These are phyloP conservation scores for Davidsoniella virescens DNA, from an alignment of 2,329 filamentous ascomycete species.

Conservation along the genomic window DNA sequence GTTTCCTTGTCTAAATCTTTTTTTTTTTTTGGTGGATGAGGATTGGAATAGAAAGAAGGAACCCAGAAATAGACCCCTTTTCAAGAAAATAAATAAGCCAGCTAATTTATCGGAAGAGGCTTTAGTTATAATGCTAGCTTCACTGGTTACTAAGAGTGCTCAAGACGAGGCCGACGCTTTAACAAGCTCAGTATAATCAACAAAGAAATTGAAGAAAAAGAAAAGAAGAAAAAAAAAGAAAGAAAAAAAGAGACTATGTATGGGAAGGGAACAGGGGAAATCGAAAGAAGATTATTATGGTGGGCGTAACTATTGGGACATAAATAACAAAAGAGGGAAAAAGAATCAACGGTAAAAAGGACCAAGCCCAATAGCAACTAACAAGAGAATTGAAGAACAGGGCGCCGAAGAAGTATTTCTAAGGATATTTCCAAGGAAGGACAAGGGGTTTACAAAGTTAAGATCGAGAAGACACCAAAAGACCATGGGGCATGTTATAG, in stretches of 20 bases:
- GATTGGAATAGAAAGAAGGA: not conserved
- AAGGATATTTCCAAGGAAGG: not conserved
- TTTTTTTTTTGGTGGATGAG: not conserved
- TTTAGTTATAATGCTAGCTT: too few relatives aligned
- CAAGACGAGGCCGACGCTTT: not conserved
- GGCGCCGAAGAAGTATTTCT: not conserved
- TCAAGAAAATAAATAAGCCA: too few relatives aligned
- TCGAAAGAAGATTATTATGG: conserved; percentile 2
- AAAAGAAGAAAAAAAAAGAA: not conserved
- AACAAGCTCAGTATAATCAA: not conserved
- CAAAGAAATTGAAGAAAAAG: not conserved
- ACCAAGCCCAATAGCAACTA: not conserved
- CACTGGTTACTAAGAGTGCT: not conserved
- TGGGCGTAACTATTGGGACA: conserved; percentile 5
- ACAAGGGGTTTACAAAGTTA: not conserved
- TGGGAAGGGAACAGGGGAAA: conserved; percentile 10
- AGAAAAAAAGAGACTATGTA: not conserved
- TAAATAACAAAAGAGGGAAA: conserved; percentile 9
- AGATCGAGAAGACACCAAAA: not conserved
- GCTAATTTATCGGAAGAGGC: too few relatives aligned
- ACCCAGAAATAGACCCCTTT: not conserved
- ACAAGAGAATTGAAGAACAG: too few relatives aligned
- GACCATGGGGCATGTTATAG: not conserved
- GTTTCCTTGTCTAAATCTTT: not conserved
- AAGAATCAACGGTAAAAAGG: conserved; percentile 8